phyloP scores from a whole-genome alignment of 108 stramenopile species.

The Heterococcus sp. region DNA sequence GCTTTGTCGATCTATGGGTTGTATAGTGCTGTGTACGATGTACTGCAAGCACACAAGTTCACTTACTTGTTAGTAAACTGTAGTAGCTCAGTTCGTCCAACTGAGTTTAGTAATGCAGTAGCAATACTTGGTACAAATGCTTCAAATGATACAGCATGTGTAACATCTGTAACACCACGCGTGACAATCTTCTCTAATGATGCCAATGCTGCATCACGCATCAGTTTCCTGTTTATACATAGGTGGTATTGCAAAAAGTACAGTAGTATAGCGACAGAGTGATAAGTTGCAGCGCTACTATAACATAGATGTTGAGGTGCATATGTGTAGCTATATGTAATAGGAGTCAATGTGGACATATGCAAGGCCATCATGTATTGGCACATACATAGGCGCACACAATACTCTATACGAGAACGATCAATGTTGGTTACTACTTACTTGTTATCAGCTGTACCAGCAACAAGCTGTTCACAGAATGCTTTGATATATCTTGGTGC shows the following conservation, averaged over 20 bases:
- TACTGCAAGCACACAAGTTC: no score
- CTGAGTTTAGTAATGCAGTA: constrained; percentile 17
- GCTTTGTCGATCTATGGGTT: no score
- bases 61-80: neutral
- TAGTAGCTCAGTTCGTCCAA: constrained; percentile 31
- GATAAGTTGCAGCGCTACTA: no score
- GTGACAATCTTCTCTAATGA: constrained; percentile 17
- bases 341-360: no score
- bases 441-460: constrained; percentile 27
- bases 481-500: neutral
- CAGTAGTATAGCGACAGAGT: no score
- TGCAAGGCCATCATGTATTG: no score
- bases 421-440: neutral
- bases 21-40: no score
- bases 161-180: constrained; percentile 5
- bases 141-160: constrained; percentile 13
- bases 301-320: no score
- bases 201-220: constrained; percentile 35
- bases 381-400: no score
- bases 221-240: constrained; percentile 18
- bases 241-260: no score
- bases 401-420: no score
- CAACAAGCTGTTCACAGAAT: constrained; percentile 16
- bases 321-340: no score
- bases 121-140: constrained; percentile 9